phyloP scores from a whole-genome alignment of 2,329 filamentous ascomycete species.

The Aspergillus aculeatinus region DNA sequence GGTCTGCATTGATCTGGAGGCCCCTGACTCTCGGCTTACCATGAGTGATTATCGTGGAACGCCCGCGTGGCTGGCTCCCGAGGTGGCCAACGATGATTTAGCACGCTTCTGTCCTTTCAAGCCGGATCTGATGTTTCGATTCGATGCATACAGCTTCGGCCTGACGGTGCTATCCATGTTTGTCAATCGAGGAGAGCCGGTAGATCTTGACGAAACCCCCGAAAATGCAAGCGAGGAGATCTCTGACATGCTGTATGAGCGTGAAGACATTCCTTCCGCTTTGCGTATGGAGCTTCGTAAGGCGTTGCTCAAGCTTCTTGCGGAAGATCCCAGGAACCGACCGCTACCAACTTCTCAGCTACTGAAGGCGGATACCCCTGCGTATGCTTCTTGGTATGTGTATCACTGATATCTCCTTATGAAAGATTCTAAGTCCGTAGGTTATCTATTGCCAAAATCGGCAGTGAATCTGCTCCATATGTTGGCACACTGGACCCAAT shows the following conservation, averaged over 20 bases:
- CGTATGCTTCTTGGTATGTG: slow-evolving; percentile 26
- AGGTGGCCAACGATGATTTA: slow-evolving; percentile 11
- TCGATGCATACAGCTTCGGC: slow-evolving; percentile 30
- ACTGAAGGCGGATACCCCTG: slow-evolving; percentile 18
- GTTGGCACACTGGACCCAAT: slow-evolving; percentile 26
- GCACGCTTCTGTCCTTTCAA: slow-evolving; percentile 18
- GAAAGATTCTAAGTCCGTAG: slow-evolving; percentile 10
- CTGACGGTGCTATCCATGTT: slow-evolving; percentile 27
- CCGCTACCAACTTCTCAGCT: slow-evolving; percentile 20
- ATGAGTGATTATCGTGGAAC: slow-evolving; percentile 28
- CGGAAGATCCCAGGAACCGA: slow-evolving; percentile 24
- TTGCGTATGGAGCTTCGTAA: slow-evolving; percentile 21
- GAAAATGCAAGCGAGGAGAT: slow-evolving; percentile 14
- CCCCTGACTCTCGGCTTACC: slow-evolving; percentile 18
- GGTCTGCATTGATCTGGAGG: slow-evolving; percentile 29
- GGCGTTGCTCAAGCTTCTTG: slow-evolving; percentile 19
- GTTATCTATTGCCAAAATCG: slow-evolving; percentile 21
- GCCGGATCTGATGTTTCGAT: slow-evolving; percentile 26
- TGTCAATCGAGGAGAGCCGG: slow-evolving; percentile 15
- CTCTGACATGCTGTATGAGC: slow-evolving; percentile 15
- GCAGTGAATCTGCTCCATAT: slow-evolving; percentile 6
- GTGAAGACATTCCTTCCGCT: slow-evolving; percentile 19
- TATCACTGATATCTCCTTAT: background rate
- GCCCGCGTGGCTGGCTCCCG: slow-evolving; percentile 25
- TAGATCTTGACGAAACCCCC: slow-evolving; percentile 11